These are phyloP conservation scores for Candida cerambycidarum DNA, from an alignment of 805 yeast species.

Conservation along the genomic window DNA sequence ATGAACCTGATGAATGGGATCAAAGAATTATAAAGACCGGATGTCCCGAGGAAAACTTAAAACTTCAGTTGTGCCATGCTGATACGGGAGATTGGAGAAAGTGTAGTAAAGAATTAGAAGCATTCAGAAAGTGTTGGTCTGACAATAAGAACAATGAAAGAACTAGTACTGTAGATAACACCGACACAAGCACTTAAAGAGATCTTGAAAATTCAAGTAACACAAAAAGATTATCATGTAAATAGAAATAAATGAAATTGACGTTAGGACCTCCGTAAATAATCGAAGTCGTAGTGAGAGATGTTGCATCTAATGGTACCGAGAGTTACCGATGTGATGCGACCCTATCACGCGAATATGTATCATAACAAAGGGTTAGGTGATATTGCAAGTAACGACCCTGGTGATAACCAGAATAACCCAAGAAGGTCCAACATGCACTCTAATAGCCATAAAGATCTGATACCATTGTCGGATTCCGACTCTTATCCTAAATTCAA, in stretches of 20 bases:
- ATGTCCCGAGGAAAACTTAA: conserved; percentile 41
- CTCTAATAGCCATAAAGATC: background rate
- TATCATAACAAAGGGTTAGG: too few species aligned
- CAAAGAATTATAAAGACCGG: conserved; percentile 46
- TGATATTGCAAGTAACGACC: background rate
- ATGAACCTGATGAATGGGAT: conserved; percentile 49
- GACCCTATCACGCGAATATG: too few species aligned
- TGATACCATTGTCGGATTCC: background rate
- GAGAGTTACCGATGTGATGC: too few species aligned
- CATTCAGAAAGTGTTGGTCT: conserved; percentile 65
- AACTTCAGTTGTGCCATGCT: conserved; percentile 44
- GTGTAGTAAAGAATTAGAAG: conserved; percentile 47
- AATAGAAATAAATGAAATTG: too few species aligned
- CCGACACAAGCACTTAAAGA: conserved; percentile 6
- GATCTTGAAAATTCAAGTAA: background rate
- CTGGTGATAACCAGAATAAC: background rate
- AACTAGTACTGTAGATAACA: conserved; percentile 36
- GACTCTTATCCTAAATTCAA: background rate
- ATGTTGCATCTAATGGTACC: too few species aligned
- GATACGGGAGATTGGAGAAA: conserved; percentile 48
- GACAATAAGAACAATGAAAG: conserved; percentile 54
- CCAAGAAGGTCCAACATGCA: background rate
- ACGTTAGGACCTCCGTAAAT: too few species aligned
- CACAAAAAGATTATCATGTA: conserved; percentile 1
- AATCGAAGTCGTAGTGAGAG: too few species aligned